Evolutionary conservation across 257 asterid genomes (phyloP), one percentile per base, ranked within the genome.

Genomic region (Forsythia viridissima): DNA sequence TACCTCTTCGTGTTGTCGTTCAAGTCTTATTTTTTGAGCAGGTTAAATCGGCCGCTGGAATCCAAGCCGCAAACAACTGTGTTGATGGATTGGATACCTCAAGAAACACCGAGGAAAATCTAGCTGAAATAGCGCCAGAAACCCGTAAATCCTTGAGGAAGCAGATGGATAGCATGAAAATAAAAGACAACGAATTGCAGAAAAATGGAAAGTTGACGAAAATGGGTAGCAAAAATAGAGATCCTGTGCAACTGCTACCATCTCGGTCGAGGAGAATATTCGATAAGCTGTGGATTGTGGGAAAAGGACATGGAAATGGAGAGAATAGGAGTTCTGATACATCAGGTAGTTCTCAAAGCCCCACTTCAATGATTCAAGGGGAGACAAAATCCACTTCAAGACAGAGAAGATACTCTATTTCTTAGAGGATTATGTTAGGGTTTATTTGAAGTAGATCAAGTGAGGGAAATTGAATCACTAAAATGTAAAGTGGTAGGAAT

Each of bases 191-290:
- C 6, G 85, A 82, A 46, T 38, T 72, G 46, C 82, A 82, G 57
- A 82, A 82, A 40, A 80, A 77, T 52, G 85, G 83, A 3, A 90
- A 89, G 76, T 83, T 91, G 71, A 76, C 57, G 13, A 85, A 83
- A 73, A 86, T 81, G 3, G 89, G 90, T 59, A 82, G 93, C 84
- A 91, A 86, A 84, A 87, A 46, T 76, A 79, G 90, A 80, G 89
- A 21, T 86, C 89, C 0, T 89, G 83, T 85, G 3, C 96, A 90
- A 85, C 63, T 91, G 89, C 80, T 93, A 80, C 98, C 99, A 0
- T 94, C 97, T 40, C 92, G 97, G 21, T 93, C 99, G 1, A 85
- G 97, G 82, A 90, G 99, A 42, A 93, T 94, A 48, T 93, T 94
- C 37, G 92, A 93, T 42, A 93, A 89, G 90, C 20, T 94, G 77